Percentiles rank a stretch among this genome's conserved stretches.
Evolutionary conservation across 495 filamentous ascomycete genomes (phyloP).

Genomic region (Tuber umbilicatum): DNA sequence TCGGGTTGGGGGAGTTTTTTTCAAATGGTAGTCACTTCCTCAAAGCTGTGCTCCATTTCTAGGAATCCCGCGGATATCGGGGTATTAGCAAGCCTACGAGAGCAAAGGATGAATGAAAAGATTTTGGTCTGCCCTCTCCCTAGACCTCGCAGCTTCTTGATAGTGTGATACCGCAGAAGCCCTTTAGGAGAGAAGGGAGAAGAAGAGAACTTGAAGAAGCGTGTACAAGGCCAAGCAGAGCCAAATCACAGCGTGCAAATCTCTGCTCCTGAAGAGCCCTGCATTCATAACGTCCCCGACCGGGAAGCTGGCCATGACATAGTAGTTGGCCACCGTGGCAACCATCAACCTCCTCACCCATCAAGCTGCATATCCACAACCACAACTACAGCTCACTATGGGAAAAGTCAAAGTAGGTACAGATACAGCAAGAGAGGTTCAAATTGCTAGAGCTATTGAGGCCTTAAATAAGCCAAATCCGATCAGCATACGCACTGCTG

Average conservation of each 20-base stretch:
- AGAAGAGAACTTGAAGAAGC: not conserved
- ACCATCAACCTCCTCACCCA: not conserved
- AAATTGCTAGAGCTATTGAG: not conserved
- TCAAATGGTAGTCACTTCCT: not conserved
- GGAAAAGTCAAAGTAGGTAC: no score
- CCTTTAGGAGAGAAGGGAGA: not conserved
- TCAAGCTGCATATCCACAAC: no score
- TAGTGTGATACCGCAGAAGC: not conserved
- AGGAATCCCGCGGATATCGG: not conserved
- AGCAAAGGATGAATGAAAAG: not conserved
- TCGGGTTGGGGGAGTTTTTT: not conserved
- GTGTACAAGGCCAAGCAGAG: not conserved
- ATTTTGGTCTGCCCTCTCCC: not conserved
- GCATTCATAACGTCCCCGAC: not conserved
- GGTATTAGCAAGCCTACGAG: not conserved
- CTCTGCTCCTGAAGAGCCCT: not conserved
- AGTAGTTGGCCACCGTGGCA: not conserved
- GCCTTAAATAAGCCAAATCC: slow-evolving; percentile 1
- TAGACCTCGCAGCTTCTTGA: not conserved
- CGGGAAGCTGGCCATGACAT: not conserved
- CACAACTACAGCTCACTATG: no score
- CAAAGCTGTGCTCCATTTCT: not conserved
- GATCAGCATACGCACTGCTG: slow-evolving; percentile 8
- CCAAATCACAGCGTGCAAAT: not conserved
- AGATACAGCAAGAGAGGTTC: no score